phyloP scores from a whole-genome alignment of 805 yeast genomes.

The Danielia reshetovae region DNA sequence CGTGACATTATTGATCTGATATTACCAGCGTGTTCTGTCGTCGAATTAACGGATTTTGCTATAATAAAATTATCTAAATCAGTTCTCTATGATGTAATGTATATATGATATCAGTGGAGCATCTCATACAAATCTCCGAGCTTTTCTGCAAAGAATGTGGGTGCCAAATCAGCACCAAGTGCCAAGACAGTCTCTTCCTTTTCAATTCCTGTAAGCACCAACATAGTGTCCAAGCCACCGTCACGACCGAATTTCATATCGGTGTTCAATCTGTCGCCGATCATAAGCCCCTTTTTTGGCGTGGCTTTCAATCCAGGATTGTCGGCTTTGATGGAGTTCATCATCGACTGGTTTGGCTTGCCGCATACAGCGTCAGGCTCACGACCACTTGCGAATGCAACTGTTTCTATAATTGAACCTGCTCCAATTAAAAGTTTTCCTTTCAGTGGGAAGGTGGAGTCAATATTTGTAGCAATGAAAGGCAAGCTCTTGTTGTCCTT shows the following conservation, averaged over 20 bases:
- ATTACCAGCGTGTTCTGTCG: too few relatives aligned
- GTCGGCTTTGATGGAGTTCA: slow-evolving; percentile 78
- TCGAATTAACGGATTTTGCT: too few relatives aligned
- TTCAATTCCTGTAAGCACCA: slow-evolving; percentile 92
- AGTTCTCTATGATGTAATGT: too few relatives aligned
- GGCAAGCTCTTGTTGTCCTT: slow-evolving; percentile 53
- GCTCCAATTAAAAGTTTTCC: slow-evolving; percentile 92
- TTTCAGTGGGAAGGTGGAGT: slow-evolving; percentile 88
- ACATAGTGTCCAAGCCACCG: slow-evolving; percentile 81
- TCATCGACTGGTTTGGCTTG: slow-evolving; percentile 85
- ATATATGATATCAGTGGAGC: too few relatives aligned
- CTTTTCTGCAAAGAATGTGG: slow-evolving; percentile 64
- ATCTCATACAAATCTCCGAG: slow-evolving; percentile 77
- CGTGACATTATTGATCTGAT: too few relatives aligned
- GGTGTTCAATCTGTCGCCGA: slow-evolving; percentile 93
- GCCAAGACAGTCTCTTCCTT: slow-evolving; percentile 57
- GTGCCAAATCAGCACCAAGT: slow-evolving; percentile 40
- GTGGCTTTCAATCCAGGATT: slow-evolving; percentile 45
- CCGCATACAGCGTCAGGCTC: slow-evolving; percentile 83
- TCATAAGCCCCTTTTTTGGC: slow-evolving; percentile 71
- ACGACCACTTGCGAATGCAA: slow-evolving; percentile 73
- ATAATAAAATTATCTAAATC: too few relatives aligned
- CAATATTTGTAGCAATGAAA: slow-evolving; percentile 91
- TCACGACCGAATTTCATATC: slow-evolving; percentile 89
- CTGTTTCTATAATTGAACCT: slow-evolving; percentile 80